These are phyloP conservation scores for Peronospora destructor DNA, from an alignment of 352 stramenopile genomes.

Conservation along the genomic window DNA sequence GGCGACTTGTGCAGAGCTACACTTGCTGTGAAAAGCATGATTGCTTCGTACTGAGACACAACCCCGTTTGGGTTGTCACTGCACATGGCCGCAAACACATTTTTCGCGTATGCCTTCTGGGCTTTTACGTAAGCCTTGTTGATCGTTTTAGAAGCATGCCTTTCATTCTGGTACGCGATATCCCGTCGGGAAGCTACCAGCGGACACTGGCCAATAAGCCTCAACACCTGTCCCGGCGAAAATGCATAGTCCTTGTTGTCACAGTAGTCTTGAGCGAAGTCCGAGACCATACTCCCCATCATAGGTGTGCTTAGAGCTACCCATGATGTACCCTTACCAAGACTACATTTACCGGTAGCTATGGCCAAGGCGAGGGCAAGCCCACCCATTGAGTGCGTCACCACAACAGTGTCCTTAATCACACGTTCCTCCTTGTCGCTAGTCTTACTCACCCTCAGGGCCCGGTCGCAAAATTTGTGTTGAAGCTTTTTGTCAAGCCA, in stretches of 20 bases:
- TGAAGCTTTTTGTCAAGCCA: conserved; percentile 43
- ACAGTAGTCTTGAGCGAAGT: conserved; percentile 30
- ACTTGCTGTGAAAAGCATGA: conserved; percentile 14
- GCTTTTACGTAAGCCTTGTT: conserved; percentile 23
- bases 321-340: conserved; percentile 19
- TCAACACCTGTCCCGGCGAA: conserved; percentile 10
- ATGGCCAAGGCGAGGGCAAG: conserved; percentile 22
- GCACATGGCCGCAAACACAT: conserved; percentile 38
- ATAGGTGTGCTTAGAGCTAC: conserved; percentile 30
- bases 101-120: conserved; percentile 25
- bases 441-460: conserved; percentile 20
- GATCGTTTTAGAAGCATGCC: conserved; percentile 15
- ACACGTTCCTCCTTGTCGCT: conserved; percentile 8
- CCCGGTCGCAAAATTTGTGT: conserved; percentile 29
- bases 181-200: conserved; percentile 10
- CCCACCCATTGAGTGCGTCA: conserved; percentile 41
- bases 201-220: conserved; percentile 32
- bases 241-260: conserved; percentile 3
- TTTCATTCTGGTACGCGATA: conserved; percentile 27
- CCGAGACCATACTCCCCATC: conserved; percentile 35
- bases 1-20: conserved; percentile 25
- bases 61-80: conserved; percentile 29
- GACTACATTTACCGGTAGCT: conserved; percentile 17
- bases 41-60: conserved; percentile 22
- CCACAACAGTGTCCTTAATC: conserved; percentile 32